Evolutionary conservation across 2,329 filamentous ascomycete species (phyloP), one percentile per base, ranked within the genome.

Genomic region (Pseudogymnoascus sp.): DNA sequence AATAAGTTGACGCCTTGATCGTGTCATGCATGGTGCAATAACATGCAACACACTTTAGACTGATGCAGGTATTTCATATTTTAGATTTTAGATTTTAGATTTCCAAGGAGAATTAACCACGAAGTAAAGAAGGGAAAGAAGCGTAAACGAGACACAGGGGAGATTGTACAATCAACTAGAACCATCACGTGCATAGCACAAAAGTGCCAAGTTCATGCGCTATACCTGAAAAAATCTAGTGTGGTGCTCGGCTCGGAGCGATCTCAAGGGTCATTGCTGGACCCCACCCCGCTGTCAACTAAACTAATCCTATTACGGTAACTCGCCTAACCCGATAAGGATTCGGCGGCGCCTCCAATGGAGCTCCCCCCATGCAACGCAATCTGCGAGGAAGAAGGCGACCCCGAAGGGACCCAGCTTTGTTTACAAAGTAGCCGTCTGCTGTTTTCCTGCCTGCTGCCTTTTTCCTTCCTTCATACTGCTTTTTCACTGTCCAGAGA

Each of bases 281-380:
- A 33, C 50, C 50, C 50, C 50, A 56, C 46, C 46, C n/a, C 50
- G 50, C 28, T 33, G 50, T 56, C 50, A 56, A 56, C 26, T 33
- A 22, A 56, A 56, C 50, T 56, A 33, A 19, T 6, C 50, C 50
- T 33, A 56, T 33, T 56, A 28, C 12, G 28, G 50, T 56, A 56
- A 56, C 19, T 56, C n/a, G n/a, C 16, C 50, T 56, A 56, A 19
- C 50, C 50, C 4, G 50, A 56, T 56, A 33, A 33, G 50, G 50
- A 33, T 10, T 56, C 8, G 50, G 24, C 2, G 28, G 28, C 50
- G 50, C 50, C 50, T 56, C 28, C 28, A 56, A 56, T 56, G 50
- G 50, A 56, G 50, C 50, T 56, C 50, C 50, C 50, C 50, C 50
- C 50, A 33, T 56, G 50, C 50, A 56, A 56, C 50, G 50, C 50